These are phyloP conservation scores for Acidiella bohemica DNA, from an alignment of 495 filamentous ascomycete species.

Conservation along the genomic window DNA sequence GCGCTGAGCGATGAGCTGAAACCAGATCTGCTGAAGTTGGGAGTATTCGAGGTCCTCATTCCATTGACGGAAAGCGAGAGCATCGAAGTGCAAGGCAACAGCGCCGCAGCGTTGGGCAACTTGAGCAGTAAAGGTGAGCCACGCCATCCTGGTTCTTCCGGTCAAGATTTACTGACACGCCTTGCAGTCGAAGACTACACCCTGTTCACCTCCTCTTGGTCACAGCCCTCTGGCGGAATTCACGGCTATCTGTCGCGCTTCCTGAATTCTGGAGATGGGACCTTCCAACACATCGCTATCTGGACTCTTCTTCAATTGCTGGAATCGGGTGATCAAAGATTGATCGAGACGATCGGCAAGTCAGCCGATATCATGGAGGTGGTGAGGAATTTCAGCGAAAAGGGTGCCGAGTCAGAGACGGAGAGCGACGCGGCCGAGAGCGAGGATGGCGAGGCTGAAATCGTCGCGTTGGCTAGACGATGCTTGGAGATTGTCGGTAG, in stretches of 20 bases:
- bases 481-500: constrained; percentile 47
- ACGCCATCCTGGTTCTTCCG: not conserved
- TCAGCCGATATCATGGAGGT: constrained; percentile 79
- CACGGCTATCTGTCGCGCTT: constrained; percentile 90
- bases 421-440: constrained; percentile 82
- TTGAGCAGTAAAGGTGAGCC: constrained; percentile 88
- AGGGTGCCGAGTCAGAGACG: constrained; percentile 67
- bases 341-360: constrained; percentile 73
- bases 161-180: not conserved
- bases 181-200: constrained; percentile 84
- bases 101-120: constrained; percentile 88
- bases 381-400: constrained; percentile 81
- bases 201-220: constrained; percentile 90
- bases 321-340: constrained; percentile 78
- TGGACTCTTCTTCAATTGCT: constrained; percentile 94
- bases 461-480: constrained; percentile 77
- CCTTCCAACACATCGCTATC: constrained; percentile 97
- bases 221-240: constrained; percentile 80
- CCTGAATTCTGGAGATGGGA: constrained; percentile 84
- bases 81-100: constrained; percentile 97
- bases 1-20: constrained; percentile 94
- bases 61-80: constrained; percentile 88
- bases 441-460: constrained; percentile 79
- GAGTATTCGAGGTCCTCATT: constrained; percentile 93
- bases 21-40: constrained; percentile 74